Base-by-base conservation (phyloP, 305 asterid species). In the Striga hermonthica region DNA sequence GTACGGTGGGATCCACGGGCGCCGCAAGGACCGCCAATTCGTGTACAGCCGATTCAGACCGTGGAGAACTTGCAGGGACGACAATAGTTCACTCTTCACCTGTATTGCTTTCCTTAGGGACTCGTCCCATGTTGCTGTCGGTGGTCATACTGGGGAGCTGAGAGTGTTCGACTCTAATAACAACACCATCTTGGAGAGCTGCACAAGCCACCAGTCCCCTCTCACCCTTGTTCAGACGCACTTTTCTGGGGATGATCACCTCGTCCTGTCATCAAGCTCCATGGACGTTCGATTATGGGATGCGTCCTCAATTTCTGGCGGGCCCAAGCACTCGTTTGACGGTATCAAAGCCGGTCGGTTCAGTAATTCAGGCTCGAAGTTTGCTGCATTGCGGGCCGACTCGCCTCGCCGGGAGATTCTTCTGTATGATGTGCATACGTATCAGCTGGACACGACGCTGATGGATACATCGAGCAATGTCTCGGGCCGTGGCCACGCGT, bases 41-140 rank as follows among this genome's bases (percentile, higher is more conserved):
- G 96, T 91, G 40, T 94, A 87, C 57, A 86, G 97, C 75, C 83
- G 99, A 74, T 91, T 94, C 79, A 82, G 99, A 77, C 99, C 99
- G 4, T 94, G 99, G 98, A 74, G 99, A 77, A 91, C 90, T 67
- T 94, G 98, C 76, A 83, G 98, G 62, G 97, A 91, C 71, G 98
- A 89, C 52, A 69, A 66, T 15, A 80, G 81, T 78, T 75, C 86
- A 57, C 89, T 87, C 45, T 75, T 87, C 63, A 94, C 98, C 7
- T 94, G 98, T 74, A 71, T 85, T 69, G 62, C 96, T 60, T 91
- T 91, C 73, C 95, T 94, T 39, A 95, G 90, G 37, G 98, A 91
- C 77, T 80, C 94, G 73, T 82, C 97, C 8, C 91, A 83, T 79
- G 74, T 94, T 69, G 97, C 88, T 72, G 88, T 79, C 6, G 99